Percentiles rank a stretch among this genome's conserved stretches.
These are phyloP conservation scores for Marsdenia floribunda DNA, from an alignment of 257 asterid species.

Conservation along the genomic window DNA sequence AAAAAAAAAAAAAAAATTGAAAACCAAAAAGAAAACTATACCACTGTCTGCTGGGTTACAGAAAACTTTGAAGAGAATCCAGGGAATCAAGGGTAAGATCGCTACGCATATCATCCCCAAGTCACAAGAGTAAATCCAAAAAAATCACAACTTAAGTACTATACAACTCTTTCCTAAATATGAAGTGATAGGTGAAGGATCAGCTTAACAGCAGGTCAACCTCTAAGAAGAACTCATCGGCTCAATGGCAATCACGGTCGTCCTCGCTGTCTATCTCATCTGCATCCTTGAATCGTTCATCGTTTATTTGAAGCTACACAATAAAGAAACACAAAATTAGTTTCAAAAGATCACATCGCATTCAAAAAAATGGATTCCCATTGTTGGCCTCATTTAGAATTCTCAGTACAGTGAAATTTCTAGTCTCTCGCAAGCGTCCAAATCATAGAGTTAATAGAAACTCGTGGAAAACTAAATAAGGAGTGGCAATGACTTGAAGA, in stretches of 20 bases:
- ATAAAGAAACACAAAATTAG: slow-evolving; percentile 4
- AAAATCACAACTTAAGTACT: not conserved
- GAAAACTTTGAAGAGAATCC: not conserved
- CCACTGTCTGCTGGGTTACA: not conserved
- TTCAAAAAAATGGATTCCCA: too few relatives aligned
- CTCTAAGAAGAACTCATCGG: slow-evolving; percentile 2
- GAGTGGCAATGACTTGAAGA: not conserved
- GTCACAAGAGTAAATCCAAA: not conserved
- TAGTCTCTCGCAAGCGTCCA: not conserved
- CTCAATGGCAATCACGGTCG: slow-evolving; percentile 32
- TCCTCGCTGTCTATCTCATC: slow-evolving; percentile 68
- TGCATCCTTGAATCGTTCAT: slow-evolving; percentile 84
- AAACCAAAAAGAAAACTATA: not conserved
- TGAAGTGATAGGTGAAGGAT: not conserved
- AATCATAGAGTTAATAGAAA: not conserved
- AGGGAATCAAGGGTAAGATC: not conserved
- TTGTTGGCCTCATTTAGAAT: not conserved
- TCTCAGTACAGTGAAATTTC: not conserved
- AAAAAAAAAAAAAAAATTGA: too few relatives aligned
- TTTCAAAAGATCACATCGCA: not conserved
- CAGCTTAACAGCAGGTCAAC: not conserved
- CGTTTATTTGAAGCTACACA: slow-evolving; percentile 84
- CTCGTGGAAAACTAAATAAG: not conserved
- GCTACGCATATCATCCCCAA: not conserved
- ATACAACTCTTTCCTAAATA: slow-evolving; percentile 14